Conservation (phyloP, 2,329 filamentous ascomycete genomes). For the Penicillium rolfsii region DNA sequence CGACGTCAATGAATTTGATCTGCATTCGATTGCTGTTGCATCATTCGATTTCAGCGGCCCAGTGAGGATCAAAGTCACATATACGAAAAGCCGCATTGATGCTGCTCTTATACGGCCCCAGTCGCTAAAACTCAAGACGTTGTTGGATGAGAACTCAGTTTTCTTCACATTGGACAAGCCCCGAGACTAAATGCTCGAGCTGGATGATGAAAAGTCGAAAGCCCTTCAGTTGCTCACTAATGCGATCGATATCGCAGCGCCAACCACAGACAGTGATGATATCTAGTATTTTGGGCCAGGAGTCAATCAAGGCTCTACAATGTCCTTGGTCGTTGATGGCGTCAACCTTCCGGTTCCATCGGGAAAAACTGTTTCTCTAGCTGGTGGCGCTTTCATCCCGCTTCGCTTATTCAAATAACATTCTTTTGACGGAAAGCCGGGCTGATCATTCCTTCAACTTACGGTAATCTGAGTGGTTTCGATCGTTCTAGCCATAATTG, state of each 20-base stretch:
- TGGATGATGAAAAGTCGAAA: neutral
- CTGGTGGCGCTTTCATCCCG: constrained; percentile 6
- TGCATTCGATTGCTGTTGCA: neutral
- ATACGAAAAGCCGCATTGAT: neutral
- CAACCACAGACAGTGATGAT: constrained; percentile 1
- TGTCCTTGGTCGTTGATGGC: neutral
- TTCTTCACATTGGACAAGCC: neutral
- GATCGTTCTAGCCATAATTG: no score
- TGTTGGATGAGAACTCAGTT: neutral
- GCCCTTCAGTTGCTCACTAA: neutral
- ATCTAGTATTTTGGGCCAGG: constrained; percentile 7
- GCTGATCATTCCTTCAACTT: neutral
- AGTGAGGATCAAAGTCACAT: neutral
- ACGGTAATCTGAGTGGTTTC: neutral
- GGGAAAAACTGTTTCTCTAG: neutral
- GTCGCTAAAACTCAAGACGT: neutral
- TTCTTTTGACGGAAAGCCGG: neutral
- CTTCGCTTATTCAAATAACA: neutral
- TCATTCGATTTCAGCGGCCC: neutral
- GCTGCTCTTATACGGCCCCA: neutral
- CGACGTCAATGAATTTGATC: neutral
- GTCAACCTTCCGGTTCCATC: neutral
- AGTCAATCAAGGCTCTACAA: constrained; percentile 2
- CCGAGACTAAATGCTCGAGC: constrained; percentile 2
- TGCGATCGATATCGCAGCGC: neutral